These are phyloP conservation scores for Cyberlindnera veronae DNA, from an alignment of 805 yeast genomes.

Conservation along the genomic window DNA sequence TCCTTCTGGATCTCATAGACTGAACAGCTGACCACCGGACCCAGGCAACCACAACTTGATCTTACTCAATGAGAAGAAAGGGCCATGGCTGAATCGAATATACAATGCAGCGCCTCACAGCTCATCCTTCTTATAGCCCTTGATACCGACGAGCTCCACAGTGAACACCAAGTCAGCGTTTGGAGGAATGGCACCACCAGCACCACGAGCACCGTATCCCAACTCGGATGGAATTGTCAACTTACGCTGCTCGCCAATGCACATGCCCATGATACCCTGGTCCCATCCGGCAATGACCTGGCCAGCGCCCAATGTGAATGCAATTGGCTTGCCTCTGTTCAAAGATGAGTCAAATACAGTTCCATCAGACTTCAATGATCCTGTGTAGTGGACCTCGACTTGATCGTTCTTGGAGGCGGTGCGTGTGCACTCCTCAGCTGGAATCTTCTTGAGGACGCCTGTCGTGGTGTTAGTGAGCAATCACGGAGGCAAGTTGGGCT, in stretches of 20 bases:
- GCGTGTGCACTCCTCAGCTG: constrained; percentile 50
- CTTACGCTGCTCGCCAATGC: constrained; percentile 82
- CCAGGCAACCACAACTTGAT: too few species aligned
- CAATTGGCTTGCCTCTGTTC: constrained; percentile 60
- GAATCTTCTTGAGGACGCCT: constrained; percentile 47
- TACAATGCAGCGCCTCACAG: too few species aligned
- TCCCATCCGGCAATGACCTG: constrained; percentile 92
- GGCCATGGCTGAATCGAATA: too few species aligned
- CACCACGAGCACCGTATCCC: constrained; percentile 75
- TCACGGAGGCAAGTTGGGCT: background rate
- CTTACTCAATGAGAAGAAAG: too few species aligned
- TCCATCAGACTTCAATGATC: constrained; percentile 58
- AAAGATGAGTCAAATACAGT: constrained; percentile 73
- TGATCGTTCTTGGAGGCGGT: constrained; percentile 63
- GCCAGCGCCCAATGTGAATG: constrained; percentile 71
- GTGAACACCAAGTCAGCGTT: constrained; percentile 68
- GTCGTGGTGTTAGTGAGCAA: background rate
- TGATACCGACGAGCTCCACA: constrained; percentile 60
- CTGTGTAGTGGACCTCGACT: constrained; percentile 77
- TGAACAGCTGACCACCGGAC: too few species aligned
- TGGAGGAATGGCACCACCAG: constrained; percentile 77
- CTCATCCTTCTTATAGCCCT: constrained; percentile 31
- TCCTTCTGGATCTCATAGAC: too few species aligned
- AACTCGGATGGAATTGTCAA: constrained; percentile 74
- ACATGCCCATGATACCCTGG: constrained; percentile 70